A percentile compares a stretch with the other conserved stretches of the same genome.
phyloP scores from a whole-genome alignment of 2,329 filamentous ascomycete species.

The Tympanopsis confertula region DNA sequence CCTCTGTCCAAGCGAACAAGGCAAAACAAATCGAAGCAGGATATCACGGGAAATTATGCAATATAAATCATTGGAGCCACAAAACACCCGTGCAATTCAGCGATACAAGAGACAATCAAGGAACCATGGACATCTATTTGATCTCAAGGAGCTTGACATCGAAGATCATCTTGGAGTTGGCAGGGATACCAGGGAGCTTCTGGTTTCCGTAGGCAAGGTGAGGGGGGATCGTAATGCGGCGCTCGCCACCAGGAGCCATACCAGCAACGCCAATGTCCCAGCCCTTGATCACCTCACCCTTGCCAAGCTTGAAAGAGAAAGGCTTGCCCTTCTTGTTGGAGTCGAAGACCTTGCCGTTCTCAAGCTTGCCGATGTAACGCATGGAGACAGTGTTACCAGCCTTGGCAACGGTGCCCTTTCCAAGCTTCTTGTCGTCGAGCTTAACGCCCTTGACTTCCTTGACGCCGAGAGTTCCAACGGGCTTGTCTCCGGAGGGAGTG shows the following conservation, averaged over 20 bases:
- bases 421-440: constrained; percentile 89
- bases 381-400: constrained; percentile 82
- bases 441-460: constrained; percentile 81
- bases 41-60: constrained; percentile 1
- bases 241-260: constrained; percentile 88
- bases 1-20: too few species aligned
- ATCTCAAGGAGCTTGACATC: constrained; percentile 80
- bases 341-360: constrained; percentile 91
- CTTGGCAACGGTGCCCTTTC: constrained; percentile 76
- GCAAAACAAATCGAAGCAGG: background rate
- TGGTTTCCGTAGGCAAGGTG: constrained; percentile 82
- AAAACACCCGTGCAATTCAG: background rate
- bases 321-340: constrained; percentile 98
- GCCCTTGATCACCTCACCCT: constrained; percentile 94
- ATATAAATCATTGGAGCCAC: background rate
- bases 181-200: constrained; percentile 71
- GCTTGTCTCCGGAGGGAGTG: constrained; percentile 47
- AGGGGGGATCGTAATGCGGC: constrained; percentile 79
- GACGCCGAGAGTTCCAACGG: constrained; percentile 26
- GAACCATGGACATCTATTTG: constrained; percentile 42
- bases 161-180: constrained; percentile 83
- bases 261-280: constrained; percentile 92
- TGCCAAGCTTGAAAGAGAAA: constrained; percentile 88
- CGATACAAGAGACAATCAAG: background rate
- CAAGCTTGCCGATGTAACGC: constrained; percentile 95